Evolutionary conservation across 306 rosid species (phyloP).

Genomic region (Arachis stenosperma): DNA sequence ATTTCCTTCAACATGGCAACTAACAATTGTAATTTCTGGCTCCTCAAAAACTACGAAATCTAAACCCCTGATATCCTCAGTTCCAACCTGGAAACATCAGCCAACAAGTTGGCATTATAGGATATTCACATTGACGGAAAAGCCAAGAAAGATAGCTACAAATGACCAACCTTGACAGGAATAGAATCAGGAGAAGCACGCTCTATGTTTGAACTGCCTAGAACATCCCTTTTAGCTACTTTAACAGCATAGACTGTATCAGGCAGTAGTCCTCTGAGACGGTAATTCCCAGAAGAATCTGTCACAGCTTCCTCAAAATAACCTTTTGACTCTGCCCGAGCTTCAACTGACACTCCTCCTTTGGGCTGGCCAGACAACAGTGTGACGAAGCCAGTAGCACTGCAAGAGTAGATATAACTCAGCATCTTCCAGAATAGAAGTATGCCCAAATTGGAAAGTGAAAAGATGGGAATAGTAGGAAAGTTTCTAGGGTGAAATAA

Average conservation of each 20-base stretch:
- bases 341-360: slow-evolving; percentile 93
- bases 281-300: slow-evolving; percentile 83
- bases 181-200: slow-evolving; percentile 89
- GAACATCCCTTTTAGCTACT: slow-evolving; percentile 70
- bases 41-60: slow-evolving; percentile 93
- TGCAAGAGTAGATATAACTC: slow-evolving; percentile 48
- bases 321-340: slow-evolving; percentile 88
- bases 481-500: slow-evolving; percentile 20
- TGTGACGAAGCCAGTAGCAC: slow-evolving; percentile 81
- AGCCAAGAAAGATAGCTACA: slow-evolving; percentile 28
- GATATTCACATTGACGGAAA: slow-evolving; percentile 34
- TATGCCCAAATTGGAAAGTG: slow-evolving; percentile 20
- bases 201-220: slow-evolving; percentile 66
- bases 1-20: slow-evolving; percentile 91
- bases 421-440: slow-evolving; percentile 45
- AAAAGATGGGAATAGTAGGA: neutral
- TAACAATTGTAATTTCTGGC: slow-evolving; percentile 87
- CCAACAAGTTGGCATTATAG: slow-evolving; percentile 31
- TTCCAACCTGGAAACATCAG: slow-evolving; percentile 69
- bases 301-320: slow-evolving; percentile 94
- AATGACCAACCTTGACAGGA: slow-evolving; percentile 62
- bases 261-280: slow-evolving; percentile 94
- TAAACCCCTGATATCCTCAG: slow-evolving; percentile 78
- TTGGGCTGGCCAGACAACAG: slow-evolving; percentile 92
- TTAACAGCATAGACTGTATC: slow-evolving; percentile 72